These are phyloP conservation scores for Penicillium corylophilum DNA, from an alignment of 2,329 filamentous ascomycete genomes.

Conservation along the genomic window DNA sequence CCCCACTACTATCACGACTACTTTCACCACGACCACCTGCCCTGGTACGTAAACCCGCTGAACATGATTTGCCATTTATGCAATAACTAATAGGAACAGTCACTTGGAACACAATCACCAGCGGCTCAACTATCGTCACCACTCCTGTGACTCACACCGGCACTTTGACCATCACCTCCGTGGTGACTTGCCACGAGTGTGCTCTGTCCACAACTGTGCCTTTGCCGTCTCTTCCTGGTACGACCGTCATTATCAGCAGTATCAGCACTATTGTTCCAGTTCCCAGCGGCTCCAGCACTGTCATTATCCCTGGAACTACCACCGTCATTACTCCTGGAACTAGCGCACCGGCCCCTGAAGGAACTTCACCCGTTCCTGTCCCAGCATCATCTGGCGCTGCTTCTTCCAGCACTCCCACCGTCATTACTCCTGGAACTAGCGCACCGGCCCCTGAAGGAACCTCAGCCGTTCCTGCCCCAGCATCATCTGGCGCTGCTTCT, in stretches of 20 bases:
- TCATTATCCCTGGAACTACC: background rate
- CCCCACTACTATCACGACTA: constrained; percentile 18
- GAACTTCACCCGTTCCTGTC: background rate
- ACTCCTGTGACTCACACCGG: constrained; percentile 25
- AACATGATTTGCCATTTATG: background rate
- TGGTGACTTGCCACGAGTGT: constrained; percentile 22
- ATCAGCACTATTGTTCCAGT: background rate
- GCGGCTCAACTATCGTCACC: constrained; percentile 20
- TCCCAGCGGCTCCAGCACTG: too few species aligned
- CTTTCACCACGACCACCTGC: constrained; percentile 30
- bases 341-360: background rate
- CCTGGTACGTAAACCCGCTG: constrained; percentile 21
- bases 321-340: too few species aligned
- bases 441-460: background rate
- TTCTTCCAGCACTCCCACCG: background rate
- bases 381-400: background rate
- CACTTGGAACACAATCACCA: constrained; percentile 23
- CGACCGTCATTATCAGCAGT: background rate
- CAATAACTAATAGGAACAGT: constrained; percentile 18
- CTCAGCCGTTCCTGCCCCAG: background rate
- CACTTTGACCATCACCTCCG: constrained; percentile 23
- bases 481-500: background rate
- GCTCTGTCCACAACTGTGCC: constrained; percentile 4
- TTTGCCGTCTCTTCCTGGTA: background rate
- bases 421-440: too few species aligned